These are phyloP conservation scores for Sporothrix euskadiensis DNA, from an alignment of 2,329 filamentous ascomycete species.

Conservation along the genomic window DNA sequence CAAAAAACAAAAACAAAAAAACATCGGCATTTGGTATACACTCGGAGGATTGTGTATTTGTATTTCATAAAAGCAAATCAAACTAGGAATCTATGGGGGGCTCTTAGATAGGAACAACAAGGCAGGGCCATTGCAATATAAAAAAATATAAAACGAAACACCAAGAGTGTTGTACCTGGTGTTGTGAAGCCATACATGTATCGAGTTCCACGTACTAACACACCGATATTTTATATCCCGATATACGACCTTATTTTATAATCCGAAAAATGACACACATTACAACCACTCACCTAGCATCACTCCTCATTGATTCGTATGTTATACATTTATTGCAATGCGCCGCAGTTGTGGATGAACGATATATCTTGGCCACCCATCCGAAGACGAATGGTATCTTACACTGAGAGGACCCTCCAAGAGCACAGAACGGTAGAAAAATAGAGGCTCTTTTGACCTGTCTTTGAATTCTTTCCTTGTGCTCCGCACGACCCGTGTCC, in stretches of 20 bases:
- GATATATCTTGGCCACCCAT: slow-evolving; percentile 16
- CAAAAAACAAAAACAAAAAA: background rate
- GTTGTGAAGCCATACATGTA: background rate
- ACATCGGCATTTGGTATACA: slow-evolving; percentile 4
- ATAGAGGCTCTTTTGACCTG: background rate
- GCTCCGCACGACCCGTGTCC: background rate
- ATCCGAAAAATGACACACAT: background rate
- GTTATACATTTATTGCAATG: slow-evolving; percentile 18
- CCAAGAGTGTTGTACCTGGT: background rate
- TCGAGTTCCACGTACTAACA: background rate
- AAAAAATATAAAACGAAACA: background rate
- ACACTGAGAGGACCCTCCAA: background rate
- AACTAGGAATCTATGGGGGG: background rate
- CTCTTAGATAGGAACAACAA: slow-evolving; percentile 24
- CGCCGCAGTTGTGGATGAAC: slow-evolving; percentile 18
- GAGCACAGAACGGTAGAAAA: background rate
- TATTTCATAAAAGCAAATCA: slow-evolving; percentile 16
- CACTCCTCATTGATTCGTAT: background rate
- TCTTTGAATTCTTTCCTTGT: background rate
- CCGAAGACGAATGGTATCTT: slow-evolving; percentile 28
- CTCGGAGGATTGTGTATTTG: slow-evolving; percentile 11
- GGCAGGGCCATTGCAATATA: slow-evolving; percentile 1
- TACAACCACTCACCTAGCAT: background rate
- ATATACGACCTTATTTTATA: background rate
- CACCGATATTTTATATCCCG: background rate